Percentiles rank a stretch among this genome's conserved stretches.
Evolutionary conservation across 805 yeast species (phyloP).

Genomic region (Candida coquimbonensis): DNA sequence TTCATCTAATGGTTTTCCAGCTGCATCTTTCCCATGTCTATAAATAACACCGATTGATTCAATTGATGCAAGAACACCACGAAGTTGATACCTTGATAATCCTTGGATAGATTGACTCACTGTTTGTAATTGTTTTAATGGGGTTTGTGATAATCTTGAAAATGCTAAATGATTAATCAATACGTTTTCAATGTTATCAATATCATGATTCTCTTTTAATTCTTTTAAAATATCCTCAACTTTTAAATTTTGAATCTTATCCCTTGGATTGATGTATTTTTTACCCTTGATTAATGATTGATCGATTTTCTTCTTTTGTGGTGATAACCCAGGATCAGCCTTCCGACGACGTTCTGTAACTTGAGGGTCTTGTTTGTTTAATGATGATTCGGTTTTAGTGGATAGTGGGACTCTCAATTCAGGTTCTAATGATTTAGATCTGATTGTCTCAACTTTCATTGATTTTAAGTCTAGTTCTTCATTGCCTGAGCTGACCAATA

Average conservation of each 20-base stretch:
- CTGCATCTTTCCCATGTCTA: constrained; percentile 92
- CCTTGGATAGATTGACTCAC: constrained; percentile 49
- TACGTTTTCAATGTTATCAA: constrained; percentile 53
- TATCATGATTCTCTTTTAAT: constrained; percentile 27
- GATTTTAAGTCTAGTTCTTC: not conserved
- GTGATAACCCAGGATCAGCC: constrained; percentile 25
- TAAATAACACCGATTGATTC: constrained; percentile 79
- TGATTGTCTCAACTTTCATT: not conserved
- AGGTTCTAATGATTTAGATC: constrained; percentile 1
- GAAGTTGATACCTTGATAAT: constrained; percentile 37
- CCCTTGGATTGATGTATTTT: constrained; percentile 13
- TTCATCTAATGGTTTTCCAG: constrained; percentile 89
- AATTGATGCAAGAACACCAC: constrained; percentile 37
- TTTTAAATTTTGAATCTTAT: constrained; percentile 24
- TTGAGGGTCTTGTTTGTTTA: constrained; percentile 12
- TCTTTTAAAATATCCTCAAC: constrained; percentile 24
- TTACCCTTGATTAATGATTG: constrained; percentile 1
- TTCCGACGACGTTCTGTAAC: constrained; percentile 22
- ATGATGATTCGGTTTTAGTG: constrained; percentile 9
- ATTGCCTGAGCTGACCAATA: too few species aligned
- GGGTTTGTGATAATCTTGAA: constrained; percentile 81
- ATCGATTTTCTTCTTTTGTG: constrained; percentile 24
- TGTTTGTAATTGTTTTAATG: constrained; percentile 62
- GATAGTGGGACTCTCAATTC: constrained; percentile 7
- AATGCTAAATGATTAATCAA: constrained; percentile 83